Evolutionary conservation across 1,284 basidiomycete species (phyloP), one percentile per base, ranked within the genome.

Genomic region (Cryptococcus jaspeensis): DNA sequence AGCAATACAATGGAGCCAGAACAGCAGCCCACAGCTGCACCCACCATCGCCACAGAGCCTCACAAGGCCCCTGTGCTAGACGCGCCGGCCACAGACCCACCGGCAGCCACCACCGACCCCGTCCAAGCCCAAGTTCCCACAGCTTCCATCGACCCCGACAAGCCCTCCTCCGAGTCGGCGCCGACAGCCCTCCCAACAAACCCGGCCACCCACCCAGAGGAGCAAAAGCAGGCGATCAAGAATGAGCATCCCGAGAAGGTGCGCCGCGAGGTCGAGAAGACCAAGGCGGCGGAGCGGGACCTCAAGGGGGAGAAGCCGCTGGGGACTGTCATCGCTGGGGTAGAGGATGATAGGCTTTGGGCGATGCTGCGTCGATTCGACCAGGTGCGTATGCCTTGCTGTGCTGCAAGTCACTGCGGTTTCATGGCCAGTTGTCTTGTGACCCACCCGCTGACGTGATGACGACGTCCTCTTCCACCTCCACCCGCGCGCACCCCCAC

Each of bases 331-430:
- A 70, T 80, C 0, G 54, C 59, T 22, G 79, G 79, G 1, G 52
- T 79, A 12, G 78, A 79, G 60, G 78, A 80, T 63, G 77, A 78
- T 58, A 61, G 71, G 42, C 62, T 80, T 4, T 80, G 67, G 66
- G 67, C 74, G 0, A 68, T 79, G 65, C 58, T 78, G 12, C 62
- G 79, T n/a, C 47, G 73, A 6, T 80, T 80, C 56, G 75, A 80
- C 57, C 59, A 60, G 46, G 78, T 78, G 40, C 55, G 77, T 66
- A n/a, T n/a, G n/a, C n/a, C n/a, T n/a, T n/a, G n/a, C n/a, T n/a
- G n/a, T n/a, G n/a, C n/a, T n/a, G n/a, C n/a, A n/a, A n/a, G n/a
- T n/a, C n/a, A n/a, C n/a, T n/a, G n/a, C n/a, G n/a, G n/a, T n/a
- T n/a, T n/a, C n/a, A n/a, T n/a, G n/a, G n/a, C n/a, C n/a, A n/a